Evolutionary conservation across 108 stramenopile genomes (phyloP).

Genomic region (Conticribra weissflogii): DNA sequence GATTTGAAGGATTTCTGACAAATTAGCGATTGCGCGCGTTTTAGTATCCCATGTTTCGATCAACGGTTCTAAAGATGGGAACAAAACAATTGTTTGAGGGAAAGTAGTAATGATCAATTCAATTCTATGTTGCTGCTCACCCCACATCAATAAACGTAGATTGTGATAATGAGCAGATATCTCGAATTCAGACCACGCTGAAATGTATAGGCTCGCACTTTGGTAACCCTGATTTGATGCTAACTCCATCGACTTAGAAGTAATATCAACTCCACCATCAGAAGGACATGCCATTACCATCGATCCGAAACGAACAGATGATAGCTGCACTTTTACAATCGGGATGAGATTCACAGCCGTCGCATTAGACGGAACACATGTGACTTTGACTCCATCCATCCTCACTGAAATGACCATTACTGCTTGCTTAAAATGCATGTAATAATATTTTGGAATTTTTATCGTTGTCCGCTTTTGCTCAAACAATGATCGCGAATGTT

Average conservation of each 20-base stretch:
- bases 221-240: neutral
- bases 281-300: constrained; percentile 29
- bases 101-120: neutral
- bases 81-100: neutral
- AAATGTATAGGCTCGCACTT: constrained; percentile 19
- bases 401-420: constrained; percentile 41
- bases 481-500: neutral
- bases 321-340: constrained; percentile 53
- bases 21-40: constrained; percentile 20
- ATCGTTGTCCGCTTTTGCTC: constrained; percentile 15
- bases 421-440: constrained; percentile 31
- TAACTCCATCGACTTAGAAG: neutral
- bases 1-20: constrained; percentile 15
- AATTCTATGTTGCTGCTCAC: neutral
- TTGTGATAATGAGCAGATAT: constrained; percentile 77
- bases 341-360: constrained; percentile 58
- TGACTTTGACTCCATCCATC: constrained; percentile 52
- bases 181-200: constrained; percentile 52
- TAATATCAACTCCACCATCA: constrained; percentile 7
- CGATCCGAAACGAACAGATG: constrained; percentile 40
- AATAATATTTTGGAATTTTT: constrained; percentile 2
- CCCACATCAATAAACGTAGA: constrained; percentile 73
- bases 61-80: constrained; percentile 51
- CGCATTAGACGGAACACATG: constrained; percentile 69
- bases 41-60: constrained; percentile 75